Evolutionary conservation across 2,329 filamentous ascomycete genomes (phyloP), one percentile per base, ranked within the genome.

Genomic region (Aspergillus flavus): DNA sequence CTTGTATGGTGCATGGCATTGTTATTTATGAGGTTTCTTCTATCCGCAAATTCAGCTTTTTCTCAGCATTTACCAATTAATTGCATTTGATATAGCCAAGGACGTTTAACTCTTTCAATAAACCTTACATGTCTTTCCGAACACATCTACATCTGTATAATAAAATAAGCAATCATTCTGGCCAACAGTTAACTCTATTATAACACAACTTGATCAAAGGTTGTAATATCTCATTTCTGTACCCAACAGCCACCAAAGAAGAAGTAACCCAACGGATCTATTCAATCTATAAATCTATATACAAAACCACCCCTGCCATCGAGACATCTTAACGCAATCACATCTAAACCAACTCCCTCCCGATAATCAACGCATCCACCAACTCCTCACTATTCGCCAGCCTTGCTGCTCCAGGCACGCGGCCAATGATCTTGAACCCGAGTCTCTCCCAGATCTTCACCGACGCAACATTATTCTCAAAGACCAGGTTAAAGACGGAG

Each of bases 401-500:
- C 4, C 75, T 67, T n/a, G 70, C 77, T 1, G 75, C 75, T 7
- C 73, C 72, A 4, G 77, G 77, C 28, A 79, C 77, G 2, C 77
- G 73, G 5, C 77, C 77, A 46, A 79, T 75, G 14, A 78, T 71
- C 26, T 66, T 69, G 62, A 79, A 79, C 0, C 77, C 77, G 3
- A 79, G 69, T 23, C 69, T 72, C 58, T 79, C 75, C 77, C 77
- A 79, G 62, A 79, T 79, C 23, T 71, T 72, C 61, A 78, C 71
- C 0, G 76, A 79, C 11, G 76, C 77, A 9, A 73, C 69, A 58
- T 79, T 79, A 43, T 79, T 79, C 21, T 73, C 77, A 57, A 79
- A 79, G 5, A 79, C 77, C 21, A 79, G 68, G 61, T 79, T 79
- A 65, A 79, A 79, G 14, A 79, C 77, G 14, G 76, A 79, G 66